Percentiles rank a stretch among this genome's conserved stretches.
Conservation (phyloP, 371 early-diverging fungal genomes). For the Cokeromyces recurvatus region DNA sequence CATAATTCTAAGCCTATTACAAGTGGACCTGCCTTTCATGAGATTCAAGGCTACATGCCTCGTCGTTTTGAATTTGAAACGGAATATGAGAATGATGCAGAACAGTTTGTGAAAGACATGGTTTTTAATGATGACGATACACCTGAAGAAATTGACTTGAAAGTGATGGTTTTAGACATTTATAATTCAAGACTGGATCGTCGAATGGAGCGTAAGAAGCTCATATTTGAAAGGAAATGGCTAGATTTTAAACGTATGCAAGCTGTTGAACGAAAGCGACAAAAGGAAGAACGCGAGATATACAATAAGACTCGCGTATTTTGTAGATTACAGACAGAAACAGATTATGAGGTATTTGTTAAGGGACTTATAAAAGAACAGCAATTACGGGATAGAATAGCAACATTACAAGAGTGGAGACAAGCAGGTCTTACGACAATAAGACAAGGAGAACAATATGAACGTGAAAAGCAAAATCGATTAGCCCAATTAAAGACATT, state of each 20-base stretch:
- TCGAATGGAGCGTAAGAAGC: constrained; percentile 78
- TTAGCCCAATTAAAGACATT: constrained; percentile 36
- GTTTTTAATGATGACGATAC: constrained; percentile 84
- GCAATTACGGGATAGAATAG: constrained; percentile 68
- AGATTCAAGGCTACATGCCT: constrained; percentile 97
- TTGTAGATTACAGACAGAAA: constrained; percentile 79
- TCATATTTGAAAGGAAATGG: constrained; percentile 85
- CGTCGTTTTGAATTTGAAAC: constrained; percentile 96
- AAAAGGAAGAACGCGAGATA: constrained; percentile 83
- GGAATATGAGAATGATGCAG: constrained; percentile 97
- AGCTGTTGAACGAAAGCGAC: constrained; percentile 71
- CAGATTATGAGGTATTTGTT: constrained; percentile 81
- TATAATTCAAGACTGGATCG: constrained; percentile 88
- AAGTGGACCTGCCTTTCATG: constrained; percentile 92
- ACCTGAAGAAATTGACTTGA: constrained; percentile 84
- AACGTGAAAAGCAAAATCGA: constrained; percentile 51
- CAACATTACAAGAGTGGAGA: constrained; percentile 88
- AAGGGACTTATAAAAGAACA: constrained; percentile 79
- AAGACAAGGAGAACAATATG: constrained; percentile 73
- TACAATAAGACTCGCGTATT: constrained; percentile 78
- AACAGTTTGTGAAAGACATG: constrained; percentile 91
- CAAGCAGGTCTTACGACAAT: constrained; percentile 81
- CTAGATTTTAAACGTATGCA: constrained; percentile 83
- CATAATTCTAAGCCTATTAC: constrained; percentile 59
- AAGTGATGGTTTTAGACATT: constrained; percentile 87